Evolutionary conservation across 805 yeast species (phyloP).

Genomic region (Monosporozyma siamensis): DNA sequence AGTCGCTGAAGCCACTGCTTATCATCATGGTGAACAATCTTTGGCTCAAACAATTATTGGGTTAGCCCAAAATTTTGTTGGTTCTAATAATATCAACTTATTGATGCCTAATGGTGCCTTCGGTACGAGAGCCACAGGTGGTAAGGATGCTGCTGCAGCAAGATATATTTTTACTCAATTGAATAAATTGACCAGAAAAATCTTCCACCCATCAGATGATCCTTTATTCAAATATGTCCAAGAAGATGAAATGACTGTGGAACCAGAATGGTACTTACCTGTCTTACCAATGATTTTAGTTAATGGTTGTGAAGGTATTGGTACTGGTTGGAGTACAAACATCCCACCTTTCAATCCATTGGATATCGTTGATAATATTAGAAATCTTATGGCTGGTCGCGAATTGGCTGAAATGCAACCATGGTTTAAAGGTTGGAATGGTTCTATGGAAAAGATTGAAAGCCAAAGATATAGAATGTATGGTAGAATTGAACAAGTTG

Average conservation of each 20-base stretch:
- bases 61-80: conserved; percentile 89
- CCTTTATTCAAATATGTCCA: conserved; percentile 69
- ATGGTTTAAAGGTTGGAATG: conserved; percentile 96
- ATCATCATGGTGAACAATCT: conserved; percentile 92
- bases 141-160: conserved; percentile 97
- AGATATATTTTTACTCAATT: conserved; percentile 91
- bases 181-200: conserved; percentile 59
- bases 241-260: conserved; percentile 90
- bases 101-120: conserved; percentile 89
- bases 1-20: conserved; percentile 79
- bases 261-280: conserved; percentile 93
- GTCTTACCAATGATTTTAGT: conserved; percentile 91
- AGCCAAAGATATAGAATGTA: conserved; percentile 64
- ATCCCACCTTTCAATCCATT: conserved; percentile 85
- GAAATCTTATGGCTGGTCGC: conserved; percentile 63
- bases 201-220: conserved; percentile 74
- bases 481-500: conserved; percentile 76
- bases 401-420: conserved; percentile 69
- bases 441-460: conserved; percentile 55
- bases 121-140: conserved; percentile 94
- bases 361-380: conserved; percentile 70
- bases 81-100: conserved; percentile 79
- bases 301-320: conserved; percentile 96
- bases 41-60: conserved; percentile 85
- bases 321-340: conserved; percentile 96